Evolutionary conservation across 768 basidiomycete species (phyloP), one percentile per base, ranked within the genome.

Genomic region (Scleroderma bovista): DNA sequence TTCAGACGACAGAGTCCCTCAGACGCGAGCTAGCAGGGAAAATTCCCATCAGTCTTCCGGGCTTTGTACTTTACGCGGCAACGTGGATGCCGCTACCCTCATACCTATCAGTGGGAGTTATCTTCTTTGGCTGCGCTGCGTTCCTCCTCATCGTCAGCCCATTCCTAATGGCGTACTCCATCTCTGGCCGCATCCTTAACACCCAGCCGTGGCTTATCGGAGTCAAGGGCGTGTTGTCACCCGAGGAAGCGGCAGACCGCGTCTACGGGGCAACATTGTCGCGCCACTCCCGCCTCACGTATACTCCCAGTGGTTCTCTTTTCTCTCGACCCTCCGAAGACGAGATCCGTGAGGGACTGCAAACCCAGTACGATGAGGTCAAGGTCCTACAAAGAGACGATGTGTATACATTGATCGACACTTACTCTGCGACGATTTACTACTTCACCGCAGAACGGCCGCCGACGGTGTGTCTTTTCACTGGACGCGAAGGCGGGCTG

Each of bases 201-300:
- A 22, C 52, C 3, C 52, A 60, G 17, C 59, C 59, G 3, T 60
- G 59, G 59, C 17, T 60, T 19, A 52, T 60, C 2, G 59, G 59
- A 2, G 51, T 60, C n/a, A 60, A 60, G 19, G 59, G 59, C 1
- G 48, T 54, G 34, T 7, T 60, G 24, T 47, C 57, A 22, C 39
- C 42, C 11, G n/a, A 50, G 17, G 22, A 50, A 4, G 58, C 48
- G 5, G 29, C 48, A 16, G 22, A 20, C n/a, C 55, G 48, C 15
- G 17, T 60, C 22, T 60, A 60, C 10, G 59, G 59, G 1, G 52
- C 52, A 3, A 45, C 54, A 2, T 32, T 46, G 36, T 46, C 45
- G 4, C 33, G 47, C 15, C 50, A 32, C 40, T 52, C 40, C 12
- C 48, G 58, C 15, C 32, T 57, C 19, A 39, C 26, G 7, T 57